phyloP scores from a whole-genome alignment of 306 rosid genomes.

The Ceratonia siliqua region DNA sequence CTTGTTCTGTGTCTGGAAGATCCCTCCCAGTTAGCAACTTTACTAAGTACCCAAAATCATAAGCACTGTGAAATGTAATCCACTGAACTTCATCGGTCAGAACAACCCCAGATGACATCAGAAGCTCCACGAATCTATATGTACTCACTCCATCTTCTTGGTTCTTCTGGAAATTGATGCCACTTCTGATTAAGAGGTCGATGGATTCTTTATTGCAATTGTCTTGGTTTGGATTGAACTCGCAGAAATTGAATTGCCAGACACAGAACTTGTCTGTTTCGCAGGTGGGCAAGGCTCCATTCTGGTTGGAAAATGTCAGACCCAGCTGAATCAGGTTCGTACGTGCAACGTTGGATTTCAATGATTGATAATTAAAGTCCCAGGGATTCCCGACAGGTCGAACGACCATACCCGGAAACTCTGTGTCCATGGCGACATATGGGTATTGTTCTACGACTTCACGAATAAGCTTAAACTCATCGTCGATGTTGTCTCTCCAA shows the following conservation, averaged over 20 bases:
- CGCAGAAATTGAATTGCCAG: conserved; percentile 40
- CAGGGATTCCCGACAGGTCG: conserved; percentile 21
- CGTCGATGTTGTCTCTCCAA: conserved; percentile 42
- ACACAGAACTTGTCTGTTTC: not conserved
- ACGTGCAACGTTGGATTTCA: conserved; percentile 38
- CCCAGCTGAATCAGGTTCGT: conserved; percentile 46
- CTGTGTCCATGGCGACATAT: conserved; percentile 46
- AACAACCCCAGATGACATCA: conserved; percentile 39
- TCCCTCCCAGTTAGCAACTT: conserved; percentile 19
- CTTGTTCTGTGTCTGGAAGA: too few relatives aligned
- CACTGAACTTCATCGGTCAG: conserved; percentile 21
- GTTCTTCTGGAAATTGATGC: conserved; percentile 36
- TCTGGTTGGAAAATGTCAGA: conserved; percentile 28
- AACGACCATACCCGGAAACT: conserved; percentile 42
- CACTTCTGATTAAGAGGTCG: conserved; percentile 28
- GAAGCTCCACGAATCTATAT: conserved; percentile 22
- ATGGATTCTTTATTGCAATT: conserved; percentile 23
- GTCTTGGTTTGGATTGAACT: conserved; percentile 22
- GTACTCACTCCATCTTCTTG: conserved; percentile 29
- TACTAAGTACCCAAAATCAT: conserved; percentile 31
- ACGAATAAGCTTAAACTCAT: conserved; percentile 32
- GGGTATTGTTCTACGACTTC: conserved; percentile 36
- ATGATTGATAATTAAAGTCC: conserved; percentile 31
- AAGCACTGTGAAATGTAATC: conserved; percentile 36
- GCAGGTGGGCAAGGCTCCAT: conserved; percentile 29